Evolutionary conservation across 805 yeast genomes (phyloP).

Genomic region (Saccharomyces mikatae): DNA sequence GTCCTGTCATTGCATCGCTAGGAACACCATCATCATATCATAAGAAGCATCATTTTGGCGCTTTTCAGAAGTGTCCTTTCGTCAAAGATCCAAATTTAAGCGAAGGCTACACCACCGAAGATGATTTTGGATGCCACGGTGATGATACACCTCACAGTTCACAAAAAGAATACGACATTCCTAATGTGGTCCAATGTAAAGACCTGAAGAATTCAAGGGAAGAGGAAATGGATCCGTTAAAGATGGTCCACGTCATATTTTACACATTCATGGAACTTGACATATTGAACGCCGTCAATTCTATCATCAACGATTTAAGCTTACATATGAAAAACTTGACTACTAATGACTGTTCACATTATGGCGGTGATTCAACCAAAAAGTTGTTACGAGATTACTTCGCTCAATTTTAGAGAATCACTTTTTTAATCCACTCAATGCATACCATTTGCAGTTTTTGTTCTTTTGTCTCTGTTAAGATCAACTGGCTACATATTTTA

Average conservation of each 20-base stretch:
- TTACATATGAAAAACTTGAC: constrained; percentile 25
- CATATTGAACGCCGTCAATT: constrained; percentile 38
- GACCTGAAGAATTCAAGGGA: constrained; percentile 7
- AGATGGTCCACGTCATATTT: constrained; percentile 60
- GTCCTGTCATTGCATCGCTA: constrained; percentile 17
- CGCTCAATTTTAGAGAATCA: constrained; percentile 7
- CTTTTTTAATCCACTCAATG: constrained; percentile 8
- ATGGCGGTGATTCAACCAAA: constrained; percentile 39
- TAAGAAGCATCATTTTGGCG: neutral
- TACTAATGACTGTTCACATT: constrained; percentile 31
- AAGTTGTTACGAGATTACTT: constrained; percentile 35
- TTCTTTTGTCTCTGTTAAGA: neutral
- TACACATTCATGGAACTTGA: constrained; percentile 64
- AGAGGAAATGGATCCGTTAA: constrained; percentile 11
- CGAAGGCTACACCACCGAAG: constrained; percentile 74
- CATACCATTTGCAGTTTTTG: constrained; percentile 1
- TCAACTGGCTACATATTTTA: neutral
- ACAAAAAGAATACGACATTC: constrained; percentile 51
- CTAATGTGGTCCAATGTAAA: constrained; percentile 63
- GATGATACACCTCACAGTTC: constrained; percentile 73
- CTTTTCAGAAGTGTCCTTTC: constrained; percentile 17
- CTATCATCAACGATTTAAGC: constrained; percentile 4
- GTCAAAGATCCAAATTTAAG: constrained; percentile 27
- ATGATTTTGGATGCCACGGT: constrained; percentile 79
- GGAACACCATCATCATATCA: neutral